Evolutionary conservation across 345 rosid genomes (phyloP), one percentile per base, ranked within the genome.

Genomic region (Populus davidiana): DNA sequence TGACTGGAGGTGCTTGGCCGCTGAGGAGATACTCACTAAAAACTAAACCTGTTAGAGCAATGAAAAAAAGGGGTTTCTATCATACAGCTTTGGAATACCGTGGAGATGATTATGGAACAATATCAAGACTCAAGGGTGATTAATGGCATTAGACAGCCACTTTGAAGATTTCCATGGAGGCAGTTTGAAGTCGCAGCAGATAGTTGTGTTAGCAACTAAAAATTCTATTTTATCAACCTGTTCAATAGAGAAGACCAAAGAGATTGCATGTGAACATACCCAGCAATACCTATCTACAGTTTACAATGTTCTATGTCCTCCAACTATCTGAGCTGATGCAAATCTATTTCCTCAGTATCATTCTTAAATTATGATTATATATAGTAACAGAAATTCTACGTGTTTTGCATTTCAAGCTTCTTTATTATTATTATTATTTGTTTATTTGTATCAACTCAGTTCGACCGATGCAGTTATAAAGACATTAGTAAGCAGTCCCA

Each of bases 1-100:
- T 93, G 83, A 93, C 84, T 39, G 90, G 78, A 83, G 97, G 99
- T 77, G 96, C 94, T 85, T 92, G 94, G 65, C 99, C 98, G 31
- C 92, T 90, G n/a, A 92, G 91, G 74, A 93, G 97, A 79, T 96
- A 93, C 77, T 96, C 98, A 61, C 98, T 93, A 78, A 93, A 96
- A 83, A 96, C 89, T 81, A 96, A 84, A 87, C 97, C 99, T 93
- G 90, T 76, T 62, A 70, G 69, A 78, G 69, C 67, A 81, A 83
- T 31, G 39, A 49, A 63, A 43, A 39, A n/a, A 44, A 38, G 3
- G 7, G 59, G 59, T 52, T 49, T 52, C 23, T 52, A 6, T 52
- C n/a, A 52, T 18, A 52, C 20, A 52, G 23, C n/a, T 17, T 52
- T 52, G 23, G 59, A 52, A 52, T 52, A 20, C 23, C 20, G 20